Conservation (phyloP, 768 basidiomycete species). For the Leccinum ochraceum region DNA sequence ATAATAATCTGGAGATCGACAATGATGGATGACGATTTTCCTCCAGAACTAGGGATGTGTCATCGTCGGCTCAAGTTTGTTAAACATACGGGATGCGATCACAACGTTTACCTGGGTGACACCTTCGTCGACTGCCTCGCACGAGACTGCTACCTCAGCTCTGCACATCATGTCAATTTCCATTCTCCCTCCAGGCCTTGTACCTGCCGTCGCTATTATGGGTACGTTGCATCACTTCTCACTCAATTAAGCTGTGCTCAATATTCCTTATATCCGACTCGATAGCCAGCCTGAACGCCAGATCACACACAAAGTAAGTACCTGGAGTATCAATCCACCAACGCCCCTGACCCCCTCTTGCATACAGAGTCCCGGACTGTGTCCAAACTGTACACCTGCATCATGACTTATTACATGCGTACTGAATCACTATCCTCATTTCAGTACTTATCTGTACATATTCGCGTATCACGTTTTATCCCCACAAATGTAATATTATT, state of each 20-base stretch:
- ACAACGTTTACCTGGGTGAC: conserved; percentile 48
- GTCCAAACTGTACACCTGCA: conserved; percentile 37
- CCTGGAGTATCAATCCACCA: conserved; percentile 7
- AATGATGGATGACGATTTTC: neutral
- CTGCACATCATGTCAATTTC: conserved; percentile 51
- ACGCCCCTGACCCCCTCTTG: conserved; percentile 17
- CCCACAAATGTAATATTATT: conserved; percentile 19
- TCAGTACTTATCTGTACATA: conserved; percentile 16
- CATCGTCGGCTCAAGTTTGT: conserved; percentile 57
- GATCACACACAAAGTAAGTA: conserved; percentile 44
- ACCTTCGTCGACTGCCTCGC: conserved; percentile 53
- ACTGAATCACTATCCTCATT: neutral
- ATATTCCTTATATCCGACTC: neutral
- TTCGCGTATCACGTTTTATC: conserved; percentile 2
- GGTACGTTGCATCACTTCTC: conserved; percentile 32
- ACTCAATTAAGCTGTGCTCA: neutral
- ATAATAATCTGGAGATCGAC: neutral
- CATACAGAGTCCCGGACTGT: conserved; percentile 39
- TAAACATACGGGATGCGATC: conserved; percentile 53
- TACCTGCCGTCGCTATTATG: conserved; percentile 58
- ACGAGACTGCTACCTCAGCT: conserved; percentile 46
- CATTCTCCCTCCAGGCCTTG: conserved; percentile 36
- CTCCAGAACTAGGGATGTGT: conserved; percentile 51
- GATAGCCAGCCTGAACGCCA: conserved; percentile 56
- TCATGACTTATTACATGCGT: conserved; percentile 5